Percentiles rank a stretch among this genome's conserved stretches.
Conservation (phyloP, 495 filamentous ascomycete genomes). For the Daldinia caldariorum region DNA sequence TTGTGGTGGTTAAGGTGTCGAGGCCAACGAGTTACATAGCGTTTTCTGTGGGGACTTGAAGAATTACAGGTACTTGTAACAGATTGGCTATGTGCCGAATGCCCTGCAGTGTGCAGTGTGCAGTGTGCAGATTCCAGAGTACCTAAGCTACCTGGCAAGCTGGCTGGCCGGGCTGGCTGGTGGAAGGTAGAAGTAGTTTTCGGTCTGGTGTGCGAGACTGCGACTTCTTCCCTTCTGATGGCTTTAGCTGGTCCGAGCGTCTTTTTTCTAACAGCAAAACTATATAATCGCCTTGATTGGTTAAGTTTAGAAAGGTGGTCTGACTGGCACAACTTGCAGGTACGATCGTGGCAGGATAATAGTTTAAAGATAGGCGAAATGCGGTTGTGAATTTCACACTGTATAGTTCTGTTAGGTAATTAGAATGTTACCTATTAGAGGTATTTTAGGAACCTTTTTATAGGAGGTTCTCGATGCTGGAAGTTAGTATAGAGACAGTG, state of each 20-base stretch:
- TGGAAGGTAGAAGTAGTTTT: no score
- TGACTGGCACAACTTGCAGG: slow-evolving; percentile 6
- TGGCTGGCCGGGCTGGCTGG: no score
- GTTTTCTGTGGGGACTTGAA: slow-evolving; percentile 26
- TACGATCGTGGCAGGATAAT: neutral
- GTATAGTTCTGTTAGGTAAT: neutral
- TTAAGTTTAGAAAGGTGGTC: slow-evolving; percentile 7
- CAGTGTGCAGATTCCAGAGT: no score
- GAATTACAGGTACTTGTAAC: slow-evolving; percentile 16
- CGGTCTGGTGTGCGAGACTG: slow-evolving; percentile 30
- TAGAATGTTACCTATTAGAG: neutral
- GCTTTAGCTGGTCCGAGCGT: slow-evolving; percentile 28
- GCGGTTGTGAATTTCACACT: neutral
- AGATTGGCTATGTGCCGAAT: slow-evolving; percentile 7
- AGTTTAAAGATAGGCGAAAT: neutral
- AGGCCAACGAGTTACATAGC: slow-evolving; percentile 39
- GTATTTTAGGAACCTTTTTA: neutral
- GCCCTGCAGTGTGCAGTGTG: neutral
- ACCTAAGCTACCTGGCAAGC: no score
- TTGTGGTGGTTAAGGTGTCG: slow-evolving; percentile 27
- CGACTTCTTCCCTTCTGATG: slow-evolving; percentile 22
- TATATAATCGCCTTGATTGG: slow-evolving; percentile 4
- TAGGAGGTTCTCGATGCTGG: neutral
- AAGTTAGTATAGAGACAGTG: neutral
- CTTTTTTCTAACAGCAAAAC: neutral